Base-by-base conservation (phyloP, 768 basidiomycete genomes). In the Dentipellis sp. region DNA sequence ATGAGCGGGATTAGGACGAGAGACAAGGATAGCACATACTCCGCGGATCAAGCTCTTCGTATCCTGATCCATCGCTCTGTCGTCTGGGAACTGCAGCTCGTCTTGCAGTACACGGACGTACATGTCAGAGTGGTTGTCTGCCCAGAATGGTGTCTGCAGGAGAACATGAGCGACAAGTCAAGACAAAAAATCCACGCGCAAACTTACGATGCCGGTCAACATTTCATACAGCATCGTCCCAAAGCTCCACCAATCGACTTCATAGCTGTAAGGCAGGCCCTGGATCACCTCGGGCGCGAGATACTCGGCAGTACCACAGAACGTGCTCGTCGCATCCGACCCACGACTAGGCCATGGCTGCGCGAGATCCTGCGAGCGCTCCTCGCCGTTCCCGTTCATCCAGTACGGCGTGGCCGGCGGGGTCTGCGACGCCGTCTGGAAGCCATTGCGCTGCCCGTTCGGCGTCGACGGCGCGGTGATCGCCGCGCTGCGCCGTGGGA, bases 221-320 rank as follows among this genome's bases (percentile, higher is more conserved):
- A 97, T 95, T 75, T 98, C 95, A 68, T 91, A 93, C 58, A 98
- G 72, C 89, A 98, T 95, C 59, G 95, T 97, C 37, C 95, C 95
- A 64, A 95, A 88, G 61, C 88, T 91, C 94, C 94, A 99, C 91
- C 93, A 95, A 68, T 98, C 95, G 19, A 95, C 92, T 62, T 94
- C 91, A 65, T 93, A 98, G 61, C 86, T 86, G 67, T 98, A 95
- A 17, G 85, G 80, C 63, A 88, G 69, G 1, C 94, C 91, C 64
- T 92, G 89, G 62, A 98, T 92, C 47, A 98, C 94, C 71, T 99
- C 95, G 0, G 97, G 97, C 11, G 97, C 93, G 7, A 97, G 80
- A 63, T 97, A 97, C 71, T 95, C 93, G 3, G 93, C 93, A n/a
- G 93, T 95, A 10, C 93, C 93, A 70, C 90, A 95, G 67, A 97